Base-by-base conservation (phyloP, 2,329 filamentous ascomycete species). In the Monilinia fructigena region DNA sequence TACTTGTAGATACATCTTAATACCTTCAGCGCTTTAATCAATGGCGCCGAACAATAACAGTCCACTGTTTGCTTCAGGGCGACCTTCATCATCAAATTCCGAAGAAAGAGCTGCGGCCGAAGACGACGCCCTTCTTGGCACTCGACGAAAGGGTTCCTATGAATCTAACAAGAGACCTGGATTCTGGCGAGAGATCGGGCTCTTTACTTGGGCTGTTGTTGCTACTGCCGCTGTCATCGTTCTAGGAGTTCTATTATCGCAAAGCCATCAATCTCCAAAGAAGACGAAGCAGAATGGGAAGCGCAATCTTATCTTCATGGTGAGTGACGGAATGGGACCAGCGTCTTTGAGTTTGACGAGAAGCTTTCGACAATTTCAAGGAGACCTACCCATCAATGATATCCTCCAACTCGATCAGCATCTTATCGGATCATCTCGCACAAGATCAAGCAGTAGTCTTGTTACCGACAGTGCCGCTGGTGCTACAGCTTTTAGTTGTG, bases 381-480 rank as follows among this genome's bases (percentile, higher is more conserved):
- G 85, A 12, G 86, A 84, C 6, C 82, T 96, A n/a, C 88, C 91
- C 0, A 85, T 85, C 71, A 85, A 89, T 73, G 87, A 97, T 74
- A 88, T 88, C 23, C 83, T 99, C 61, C 84, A 88, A 1, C 84
- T 99, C 61, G 95, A 99, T 77, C 83, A 89, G 75, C 91, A 98
- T 78, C 86, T 97, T 68, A 94, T 97, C 81, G 95, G 95, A 64
- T 90, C 91, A 67, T 96, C 91, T 70, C 85, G 95, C 68, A 99
- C 95, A 26, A 84, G 93, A 66, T 96, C 92, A 63, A 89, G 86
- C 71, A 92, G 85, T 74, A 94, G 89, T 66, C 81, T 98, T 68
- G 90, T 99, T 63, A 99, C 95, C 1, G 95, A 99, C 78, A 96
- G 91, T 67, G 95, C 95, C 6, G 95, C 95, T n/a, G 95, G 95